Evolutionary conservation across 2,329 filamentous ascomycete genomes (phyloP).

Genomic region (Aspergillus luchuensis): DNA sequence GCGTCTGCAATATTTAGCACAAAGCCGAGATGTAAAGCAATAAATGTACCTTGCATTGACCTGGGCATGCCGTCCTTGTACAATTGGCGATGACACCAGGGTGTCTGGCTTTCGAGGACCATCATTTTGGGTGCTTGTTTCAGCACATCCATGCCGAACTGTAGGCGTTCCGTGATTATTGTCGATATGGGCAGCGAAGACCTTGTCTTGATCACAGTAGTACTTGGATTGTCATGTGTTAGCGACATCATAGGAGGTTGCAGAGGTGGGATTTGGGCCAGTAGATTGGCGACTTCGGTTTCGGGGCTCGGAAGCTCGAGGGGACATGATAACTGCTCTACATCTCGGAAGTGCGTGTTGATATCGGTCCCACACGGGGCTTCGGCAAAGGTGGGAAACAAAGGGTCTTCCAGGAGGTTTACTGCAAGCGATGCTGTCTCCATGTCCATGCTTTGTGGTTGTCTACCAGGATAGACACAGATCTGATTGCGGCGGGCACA

Average conservation of each 20-base stretch:
- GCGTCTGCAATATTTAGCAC: slow-evolving; percentile 46
- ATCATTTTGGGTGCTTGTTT: slow-evolving; percentile 48
- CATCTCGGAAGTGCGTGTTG: too few species aligned
- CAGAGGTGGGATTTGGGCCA: background rate
- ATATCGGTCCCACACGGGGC: background rate
- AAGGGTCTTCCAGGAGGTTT: background rate
- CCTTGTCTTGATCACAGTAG: slow-evolving; percentile 6
- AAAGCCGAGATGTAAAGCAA: background rate
- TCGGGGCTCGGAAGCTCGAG: background rate
- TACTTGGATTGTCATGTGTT: background rate
- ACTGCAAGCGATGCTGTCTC: slow-evolving; percentile 5
- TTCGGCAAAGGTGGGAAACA: background rate
- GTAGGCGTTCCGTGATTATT: slow-evolving; percentile 29
- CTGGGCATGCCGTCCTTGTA: slow-evolving; percentile 56
- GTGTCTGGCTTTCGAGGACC: slow-evolving; percentile 53
- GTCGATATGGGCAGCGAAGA: slow-evolving; percentile 19
- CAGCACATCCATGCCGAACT: slow-evolving; percentile 50
- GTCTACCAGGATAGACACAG: slow-evolving; percentile 51
- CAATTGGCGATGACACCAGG: slow-evolving; percentile 57
- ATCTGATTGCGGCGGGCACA: slow-evolving; percentile 52
- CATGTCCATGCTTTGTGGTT: slow-evolving; percentile 12
- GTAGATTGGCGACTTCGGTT: background rate
- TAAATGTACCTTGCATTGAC: slow-evolving; percentile 50
- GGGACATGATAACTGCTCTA: background rate
- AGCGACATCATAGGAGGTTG: background rate